phyloP scores from a whole-genome alignment of 2,329 filamentous ascomycete species.

The Ceratocystis eucalypticola region DNA sequence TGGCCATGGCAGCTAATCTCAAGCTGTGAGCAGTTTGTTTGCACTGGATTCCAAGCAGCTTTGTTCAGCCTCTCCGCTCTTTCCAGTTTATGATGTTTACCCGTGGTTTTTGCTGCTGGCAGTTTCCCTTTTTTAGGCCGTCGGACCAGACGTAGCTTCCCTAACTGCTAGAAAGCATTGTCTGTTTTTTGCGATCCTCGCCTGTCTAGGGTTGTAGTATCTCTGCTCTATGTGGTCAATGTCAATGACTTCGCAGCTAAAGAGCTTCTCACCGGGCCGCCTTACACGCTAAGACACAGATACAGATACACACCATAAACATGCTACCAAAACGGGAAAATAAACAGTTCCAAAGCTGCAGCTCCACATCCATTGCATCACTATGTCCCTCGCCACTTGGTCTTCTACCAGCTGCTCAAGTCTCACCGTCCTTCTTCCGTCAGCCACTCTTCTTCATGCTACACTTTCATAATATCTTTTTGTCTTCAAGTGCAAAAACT shows the following conservation, averaged over 20 bases:
- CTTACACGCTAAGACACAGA: no score
- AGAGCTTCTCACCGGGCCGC: no score
- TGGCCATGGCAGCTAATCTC: not conserved
- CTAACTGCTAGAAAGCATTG: not conserved
- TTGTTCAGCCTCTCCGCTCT: not conserved
- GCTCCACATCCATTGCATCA: no score
- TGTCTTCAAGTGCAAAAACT: no score
- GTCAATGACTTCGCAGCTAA: no score
- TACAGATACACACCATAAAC: not conserved
- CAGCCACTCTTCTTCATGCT: not conserved
- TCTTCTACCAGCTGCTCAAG: not conserved
- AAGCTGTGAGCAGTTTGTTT: not conserved
- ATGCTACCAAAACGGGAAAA: not conserved
- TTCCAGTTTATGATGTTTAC: not conserved
- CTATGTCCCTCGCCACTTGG: not conserved
- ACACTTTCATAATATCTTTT: no score
- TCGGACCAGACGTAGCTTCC: not conserved
- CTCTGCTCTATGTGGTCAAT: no score
- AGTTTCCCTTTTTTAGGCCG: not conserved
- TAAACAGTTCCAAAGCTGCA: not conserved
- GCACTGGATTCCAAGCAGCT: not conserved
- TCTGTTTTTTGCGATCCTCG: no score
- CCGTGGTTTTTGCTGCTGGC: not conserved
- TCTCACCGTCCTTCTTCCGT: not conserved
- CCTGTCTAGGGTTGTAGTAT: no score